Conservation (phyloP, 2,329 filamentous ascomycete species). For the Aspergillus ibericus region DNA sequence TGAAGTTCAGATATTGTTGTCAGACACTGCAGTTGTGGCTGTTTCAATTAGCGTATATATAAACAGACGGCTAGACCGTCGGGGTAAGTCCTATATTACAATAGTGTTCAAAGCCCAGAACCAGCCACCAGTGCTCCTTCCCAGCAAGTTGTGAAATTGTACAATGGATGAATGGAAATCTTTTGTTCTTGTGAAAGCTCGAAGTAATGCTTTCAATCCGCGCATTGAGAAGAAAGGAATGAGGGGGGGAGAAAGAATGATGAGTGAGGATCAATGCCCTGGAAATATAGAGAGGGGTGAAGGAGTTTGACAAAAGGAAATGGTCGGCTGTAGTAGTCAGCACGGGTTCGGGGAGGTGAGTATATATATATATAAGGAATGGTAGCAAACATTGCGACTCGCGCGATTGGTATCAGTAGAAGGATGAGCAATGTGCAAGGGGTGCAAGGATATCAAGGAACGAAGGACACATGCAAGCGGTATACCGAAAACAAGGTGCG, state of each 20-base stretch:
- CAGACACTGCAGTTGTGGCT: not conserved
- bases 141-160: conserved; percentile 25
- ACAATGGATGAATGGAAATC: conserved; percentile 12
- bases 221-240: conserved; percentile 22
- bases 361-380: conserved; percentile 26
- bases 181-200: conserved; percentile 3
- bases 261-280: conserved; percentile 6
- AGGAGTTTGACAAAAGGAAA: conserved; percentile 23
- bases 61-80: conserved; percentile 18
- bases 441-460: conserved; percentile 17
- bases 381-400: conserved; percentile 31
- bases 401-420: conserved; percentile 34
- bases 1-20: not conserved
- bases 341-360: not conserved
- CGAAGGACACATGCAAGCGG: conserved; percentile 22
- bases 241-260: conserved; percentile 15
- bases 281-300: conserved; percentile 19
- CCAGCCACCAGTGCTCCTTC: conserved; percentile 21
- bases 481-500: conserved; percentile 31
- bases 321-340: conserved; percentile 15
- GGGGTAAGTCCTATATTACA: conserved; percentile 35
- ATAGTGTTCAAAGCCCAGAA: conserved; percentile 25
- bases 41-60: conserved; percentile 23
- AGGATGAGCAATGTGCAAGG: conserved; percentile 22
- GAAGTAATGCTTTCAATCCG: conserved; percentile 10